Base-by-base conservation (phyloP, 352 stramenopile genomes). In the Globisporangium megalacanthum region DNA sequence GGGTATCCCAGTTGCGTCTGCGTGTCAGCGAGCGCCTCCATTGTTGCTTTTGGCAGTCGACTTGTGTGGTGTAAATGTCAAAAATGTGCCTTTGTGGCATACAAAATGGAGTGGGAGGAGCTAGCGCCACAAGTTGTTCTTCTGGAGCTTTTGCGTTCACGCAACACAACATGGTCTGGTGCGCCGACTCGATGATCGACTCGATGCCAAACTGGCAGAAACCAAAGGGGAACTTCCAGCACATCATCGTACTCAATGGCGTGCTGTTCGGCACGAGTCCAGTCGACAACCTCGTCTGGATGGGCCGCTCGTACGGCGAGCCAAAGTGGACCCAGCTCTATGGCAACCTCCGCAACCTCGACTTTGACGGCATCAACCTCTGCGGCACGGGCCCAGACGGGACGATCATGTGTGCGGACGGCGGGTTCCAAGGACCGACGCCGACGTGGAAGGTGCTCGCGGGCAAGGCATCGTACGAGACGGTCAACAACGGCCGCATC, bases 141-240 rank as follows among this genome's bases (percentile, higher is more conserved):
- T 39, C 7, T 29, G 25, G 25, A 29, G 25, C 25, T 29, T 29
- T 29, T 29, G 25, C n/a, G n/a, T n/a, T n/a, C n/a, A n/a, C n/a
- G n/a, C n/a, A n/a, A n/a, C n/a, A 0, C 33, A 49, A 66, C 55
- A 50, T 67, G 31, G 59, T 73, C 49, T 73, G 45, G 54, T 73
- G 65, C 47, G 65, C 65, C n/a, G 62, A 72, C 42, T 22, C 39
- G 20, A 35, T 55, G 25, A 55, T 73, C 41, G 56, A 48, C 19
- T 33, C 45, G 41, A 60, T 48, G 29, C 57, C 60, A 1, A 57
- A 61, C 17, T 65, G 60, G 53, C 36, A 36, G 13, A 11, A 17
- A 9, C 19, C 61, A 1, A 6, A 39, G 10, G 54, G 60, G 1
- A 20, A 6, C 3, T 31, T 57, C 29, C 20, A 56, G 29, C 47